Base-by-base conservation (phyloP, 202 grass and related monocot genomes). In the Dendrocalamus latiflorus region DNA sequence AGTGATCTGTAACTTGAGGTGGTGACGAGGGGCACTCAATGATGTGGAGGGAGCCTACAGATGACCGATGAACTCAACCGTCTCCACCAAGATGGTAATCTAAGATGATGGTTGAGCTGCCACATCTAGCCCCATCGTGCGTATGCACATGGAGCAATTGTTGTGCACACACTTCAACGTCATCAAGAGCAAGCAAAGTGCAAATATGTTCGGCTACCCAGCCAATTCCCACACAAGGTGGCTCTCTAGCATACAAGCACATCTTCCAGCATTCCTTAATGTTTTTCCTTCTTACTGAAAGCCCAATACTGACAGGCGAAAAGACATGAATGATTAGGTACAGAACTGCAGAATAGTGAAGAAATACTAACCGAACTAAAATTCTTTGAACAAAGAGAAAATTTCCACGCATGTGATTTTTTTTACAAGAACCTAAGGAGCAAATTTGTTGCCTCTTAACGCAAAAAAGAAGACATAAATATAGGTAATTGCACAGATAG, bases 221-320 rank as follows among this genome's bases (percentile, higher is more conserved):
- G 56, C 43, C 83, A 82, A 68, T 72, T 53, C 20, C 28, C 51
- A 85, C 65, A 68, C 58, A 90, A 65, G 80, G 51, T 72, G 77
- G 41, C 67, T 85, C 75, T 80, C 53, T 91, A 83, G 45, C 85
- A 85, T 80, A 47, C 39, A 87, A 87, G 70, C 89, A 95, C 91
- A 98, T 98, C 66, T 91, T 98, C 89, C 83, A 65, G 85, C 92
- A 98, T 98, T 91, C 74, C 91, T 85, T 89, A 65, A 78, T 78
- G 28, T 91, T 84, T 39, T 13, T 43, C 83, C 62, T 89, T 74
- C 59, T 51, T 79, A 76, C 59, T 50, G 30, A 54, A 93, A 81
- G 55, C 43, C 14, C 20, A 70, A 82, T 70, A 72, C 90, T 84
- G 65, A 24, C 24, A 66, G 65, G 44, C 67, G 18, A 75, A 78